These are phyloP conservation scores for Cystofilobasidium ferigula DNA, from an alignment of 768 basidiomycete genomes.

Conservation along the genomic window DNA sequence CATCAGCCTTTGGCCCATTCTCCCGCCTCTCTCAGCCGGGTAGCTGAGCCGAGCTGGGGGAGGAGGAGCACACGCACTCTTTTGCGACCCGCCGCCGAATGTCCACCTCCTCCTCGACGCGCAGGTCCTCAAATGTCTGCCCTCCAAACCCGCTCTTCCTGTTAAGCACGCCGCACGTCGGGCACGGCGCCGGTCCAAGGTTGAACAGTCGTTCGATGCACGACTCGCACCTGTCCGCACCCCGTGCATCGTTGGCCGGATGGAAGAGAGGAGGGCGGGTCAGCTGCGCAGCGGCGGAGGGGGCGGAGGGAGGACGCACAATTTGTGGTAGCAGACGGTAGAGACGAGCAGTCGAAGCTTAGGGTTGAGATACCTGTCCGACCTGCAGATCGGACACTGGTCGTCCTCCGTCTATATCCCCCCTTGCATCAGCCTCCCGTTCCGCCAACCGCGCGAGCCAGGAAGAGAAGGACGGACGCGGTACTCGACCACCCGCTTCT, in stretches of 20 bases:
- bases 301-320: constrained; percentile 45
- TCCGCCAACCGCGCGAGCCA: too few relatives aligned
- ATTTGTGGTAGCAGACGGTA: constrained; percentile 89
- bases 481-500: not conserved
- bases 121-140: constrained; percentile 85
- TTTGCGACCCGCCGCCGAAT: constrained; percentile 75
- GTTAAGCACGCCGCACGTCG: constrained; percentile 74
- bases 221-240: constrained; percentile 74
- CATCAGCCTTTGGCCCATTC: too few relatives aligned
- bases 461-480: constrained; percentile 4
- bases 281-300: not conserved
- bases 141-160: constrained; percentile 90
- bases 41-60: too few relatives aligned
- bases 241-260: not conserved
- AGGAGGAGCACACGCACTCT: constrained; percentile 50
- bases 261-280: not conserved
- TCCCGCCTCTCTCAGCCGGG: too few relatives aligned
- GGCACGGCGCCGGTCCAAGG: constrained; percentile 89
- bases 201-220: constrained; percentile 96
- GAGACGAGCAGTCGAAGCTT: constrained; percentile 86
- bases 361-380: constrained; percentile 88
- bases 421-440: too few relatives aligned
- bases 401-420: constrained; percentile 54
- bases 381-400: constrained; percentile 93
- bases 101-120: constrained; percentile 87